These are phyloP conservation scores for Leccinum broughii DNA, from an alignment of 768 basidiomycete genomes.

Conservation along the genomic window DNA sequence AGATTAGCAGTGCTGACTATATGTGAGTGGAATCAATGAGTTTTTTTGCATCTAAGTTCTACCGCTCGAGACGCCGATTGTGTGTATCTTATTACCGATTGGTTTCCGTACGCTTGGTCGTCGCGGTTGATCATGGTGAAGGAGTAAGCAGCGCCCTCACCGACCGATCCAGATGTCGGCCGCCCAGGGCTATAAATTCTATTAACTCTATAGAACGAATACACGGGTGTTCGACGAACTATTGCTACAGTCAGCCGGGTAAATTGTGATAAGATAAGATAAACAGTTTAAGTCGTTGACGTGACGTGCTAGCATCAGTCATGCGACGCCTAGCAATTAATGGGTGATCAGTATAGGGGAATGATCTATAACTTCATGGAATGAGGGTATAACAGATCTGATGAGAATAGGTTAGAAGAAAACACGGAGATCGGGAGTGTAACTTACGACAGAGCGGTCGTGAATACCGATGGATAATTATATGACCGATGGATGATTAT, in stretches of 20 bases:
- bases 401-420: not conserved
- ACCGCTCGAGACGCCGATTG: not conserved
- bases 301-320: not conserved
- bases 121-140: not conserved
- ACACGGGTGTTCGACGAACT: constrained; percentile 8
- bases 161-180: not conserved
- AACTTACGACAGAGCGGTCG: constrained; percentile 4
- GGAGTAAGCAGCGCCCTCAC: not conserved
- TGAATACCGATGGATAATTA: not conserved
- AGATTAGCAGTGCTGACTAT: not conserved
- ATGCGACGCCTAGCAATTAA: not conserved
- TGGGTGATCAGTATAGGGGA: not conserved
- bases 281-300: not conserved
- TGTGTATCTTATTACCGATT: not conserved
- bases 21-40: not conserved
- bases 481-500: not conserved
- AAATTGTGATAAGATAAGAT: not conserved
- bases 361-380: not conserved
- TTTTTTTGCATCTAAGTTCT: not conserved
- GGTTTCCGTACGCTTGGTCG: not conserved
- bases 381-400: constrained; percentile 3
- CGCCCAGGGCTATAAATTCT: not conserved
- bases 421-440: not conserved
- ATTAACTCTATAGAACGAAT: not conserved
- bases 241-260: constrained; percentile 22